Evolutionary conservation across 129 eudicot species (phyloP), one percentile per base, ranked within the genome.

Genomic region (Centrapalus pauciflorus): DNA sequence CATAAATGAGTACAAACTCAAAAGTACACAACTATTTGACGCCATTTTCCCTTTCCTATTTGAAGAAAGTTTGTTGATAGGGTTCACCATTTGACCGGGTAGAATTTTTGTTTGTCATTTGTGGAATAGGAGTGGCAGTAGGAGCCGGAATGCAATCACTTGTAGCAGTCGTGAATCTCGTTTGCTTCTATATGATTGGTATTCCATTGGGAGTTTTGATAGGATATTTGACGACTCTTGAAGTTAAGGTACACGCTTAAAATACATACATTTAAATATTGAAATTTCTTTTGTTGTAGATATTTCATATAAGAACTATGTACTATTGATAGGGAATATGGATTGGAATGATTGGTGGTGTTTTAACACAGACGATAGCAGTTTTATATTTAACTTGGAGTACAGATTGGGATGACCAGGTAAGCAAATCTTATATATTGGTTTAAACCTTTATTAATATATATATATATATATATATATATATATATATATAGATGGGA

Each of bases 61-160:
- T 37, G 2, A 8, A 23, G 17, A 38, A 54, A 40, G 14, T 28
- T 27, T 50, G 17, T 4, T 30, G 50, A 10, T 38, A 10, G 35
- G 13, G 28, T 23, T 35, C 19, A 64, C 9, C 7, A 46, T 26
- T 43, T 38, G 16, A 20, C 20, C 7, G n/a, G 7, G 3, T 7
- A 0, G 25, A n/a, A 11, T 1, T 7, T n/a, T 8, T 1, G 23
- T 14, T 16, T 81, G 68, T 49, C 48, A 12, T 20, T 79, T n/a
- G n/a, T n/a, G n/a, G n/a, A n/a, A n/a, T n/a, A 89, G 96, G 96
- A 55, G 95, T 86, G 81, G 90, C 96, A 8, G 74, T 89, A 6
- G 96, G 96, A 49, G 90, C 87, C 4, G 96, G 96, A 27, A 12
- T 85, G 80, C 96, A 89, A 41, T 78, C 76, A 32, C 64, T 65